These are phyloP conservation scores for Cyamopsis tetragonoloba DNA, from an alignment of 306 rosid genomes.

Conservation along the genomic window DNA sequence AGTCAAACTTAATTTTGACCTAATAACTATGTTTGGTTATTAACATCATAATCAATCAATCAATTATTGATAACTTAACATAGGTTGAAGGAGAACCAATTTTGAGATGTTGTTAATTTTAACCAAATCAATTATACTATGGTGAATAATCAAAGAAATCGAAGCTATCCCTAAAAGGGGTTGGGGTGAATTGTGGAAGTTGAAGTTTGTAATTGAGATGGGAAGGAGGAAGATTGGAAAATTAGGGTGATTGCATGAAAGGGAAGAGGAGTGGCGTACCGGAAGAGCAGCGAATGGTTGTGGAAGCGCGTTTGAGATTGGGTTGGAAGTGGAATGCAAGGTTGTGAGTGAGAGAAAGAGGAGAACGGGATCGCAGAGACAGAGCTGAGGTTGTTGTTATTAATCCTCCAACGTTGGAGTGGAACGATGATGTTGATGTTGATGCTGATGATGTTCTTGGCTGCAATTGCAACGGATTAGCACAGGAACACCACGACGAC, in stretches of 20 bases:
- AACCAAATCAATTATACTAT: too few species aligned
- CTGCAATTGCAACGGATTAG: conserved; percentile 23
- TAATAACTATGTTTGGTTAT: too few species aligned
- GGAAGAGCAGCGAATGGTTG: conserved; percentile 58
- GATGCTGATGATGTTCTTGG: conserved; percentile 15
- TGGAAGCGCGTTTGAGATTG: conserved; percentile 29
- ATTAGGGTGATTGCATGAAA: neutral
- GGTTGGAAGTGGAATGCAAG: conserved; percentile 29
- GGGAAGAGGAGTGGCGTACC: conserved; percentile 36
- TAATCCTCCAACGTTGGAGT: conserved; percentile 15
- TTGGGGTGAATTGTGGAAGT: neutral
- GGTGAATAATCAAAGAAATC: too few species aligned
- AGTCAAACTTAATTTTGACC: too few species aligned
- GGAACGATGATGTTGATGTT: conserved; percentile 17
- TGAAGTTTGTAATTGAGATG: conserved; percentile 12
- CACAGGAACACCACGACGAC: conserved; percentile 33
- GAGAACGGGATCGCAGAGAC: conserved; percentile 21
- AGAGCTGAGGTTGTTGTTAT: conserved; percentile 22
- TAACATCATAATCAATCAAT: too few species aligned
- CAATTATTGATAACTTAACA: too few species aligned
- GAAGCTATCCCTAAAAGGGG: conserved; percentile 10
- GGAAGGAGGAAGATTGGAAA: neutral
- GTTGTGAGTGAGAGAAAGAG: conserved; percentile 9
- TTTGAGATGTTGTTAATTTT: too few species aligned
- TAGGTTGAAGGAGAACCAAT: too few species aligned